Evolutionary conservation across 495 filamentous ascomycete genomes (phyloP).

Genomic region (Collariella sp.): DNA sequence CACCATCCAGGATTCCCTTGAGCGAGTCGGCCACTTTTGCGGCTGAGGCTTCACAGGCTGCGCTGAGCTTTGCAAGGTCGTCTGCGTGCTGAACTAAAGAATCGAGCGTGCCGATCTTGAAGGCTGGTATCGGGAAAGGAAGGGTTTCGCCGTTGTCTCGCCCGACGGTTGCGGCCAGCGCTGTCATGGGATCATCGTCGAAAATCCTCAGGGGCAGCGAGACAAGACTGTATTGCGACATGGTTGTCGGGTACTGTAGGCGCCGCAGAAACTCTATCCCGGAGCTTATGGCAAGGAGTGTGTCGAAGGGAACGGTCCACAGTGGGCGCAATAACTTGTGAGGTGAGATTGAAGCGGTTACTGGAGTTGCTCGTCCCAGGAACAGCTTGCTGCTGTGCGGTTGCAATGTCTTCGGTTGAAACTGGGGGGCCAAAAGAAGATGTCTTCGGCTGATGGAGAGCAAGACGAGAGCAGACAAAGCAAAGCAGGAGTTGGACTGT

Average conservation of each 20-base stretch:
- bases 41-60: slow-evolving; percentile 71
- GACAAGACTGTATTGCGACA: slow-evolving; percentile 38
- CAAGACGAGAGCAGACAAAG: not conserved
- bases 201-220: slow-evolving; percentile 43
- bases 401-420: too few relatives aligned
- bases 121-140: slow-evolving; percentile 77
- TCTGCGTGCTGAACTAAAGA: slow-evolving; percentile 95
- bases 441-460: not conserved
- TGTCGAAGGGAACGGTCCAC: too few relatives aligned
- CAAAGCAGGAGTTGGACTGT: not conserved
- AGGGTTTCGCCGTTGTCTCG: slow-evolving; percentile 67
- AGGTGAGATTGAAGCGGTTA: too few relatives aligned
- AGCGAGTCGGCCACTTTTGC: slow-evolving; percentile 82
- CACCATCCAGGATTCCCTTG: slow-evolving; percentile 66
- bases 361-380: too few relatives aligned
- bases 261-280: too few relatives aligned
- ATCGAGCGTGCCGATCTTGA: slow-evolving; percentile 96
- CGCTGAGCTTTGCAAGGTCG: slow-evolving; percentile 80
- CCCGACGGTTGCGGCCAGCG: slow-evolving; percentile 60
- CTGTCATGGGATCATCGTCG: slow-evolving; percentile 68
- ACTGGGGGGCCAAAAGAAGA: too few relatives aligned
- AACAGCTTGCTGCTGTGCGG: too few relatives aligned
- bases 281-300: too few relatives aligned
- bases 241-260: slow-evolving; percentile 33
- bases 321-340: too few relatives aligned